These are phyloP conservation scores for Fraxinus excelsior DNA, from an alignment of 257 asterid species.

Conservation along the genomic window DNA sequence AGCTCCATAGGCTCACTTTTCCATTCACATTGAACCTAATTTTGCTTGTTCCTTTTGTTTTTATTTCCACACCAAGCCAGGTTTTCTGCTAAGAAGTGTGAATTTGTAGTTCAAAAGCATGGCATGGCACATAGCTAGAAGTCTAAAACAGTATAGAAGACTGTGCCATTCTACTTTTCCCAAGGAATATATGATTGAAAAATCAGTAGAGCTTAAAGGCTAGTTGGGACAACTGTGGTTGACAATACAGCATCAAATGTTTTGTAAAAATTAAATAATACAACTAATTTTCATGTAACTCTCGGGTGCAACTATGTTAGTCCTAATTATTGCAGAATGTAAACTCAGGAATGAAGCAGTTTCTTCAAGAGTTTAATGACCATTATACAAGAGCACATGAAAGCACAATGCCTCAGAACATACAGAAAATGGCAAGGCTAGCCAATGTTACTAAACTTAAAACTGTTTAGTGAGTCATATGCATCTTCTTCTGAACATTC, in stretches of 20 bases:
- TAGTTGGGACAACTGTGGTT: neutral
- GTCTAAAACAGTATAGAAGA: neutral
- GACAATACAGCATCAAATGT: neutral
- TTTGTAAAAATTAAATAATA: neutral
- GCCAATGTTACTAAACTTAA: too few relatives aligned
- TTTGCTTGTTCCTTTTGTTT: neutral
- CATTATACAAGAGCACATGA: neutral
- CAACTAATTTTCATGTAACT: neutral
- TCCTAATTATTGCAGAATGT: neutral
- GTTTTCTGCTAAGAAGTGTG: neutral
- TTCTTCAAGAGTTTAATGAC: neutral
- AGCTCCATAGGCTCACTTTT: neutral
- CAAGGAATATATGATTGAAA: neutral
- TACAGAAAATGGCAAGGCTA: neutral
- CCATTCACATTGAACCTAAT: neutral
- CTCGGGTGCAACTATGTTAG: neutral
- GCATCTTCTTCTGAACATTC: neutral
- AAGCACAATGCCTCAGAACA: neutral
- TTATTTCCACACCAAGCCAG: neutral
- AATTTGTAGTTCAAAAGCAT: neutral
- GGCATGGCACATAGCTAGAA: neutral
- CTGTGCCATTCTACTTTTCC: neutral
- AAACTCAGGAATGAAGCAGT: neutral
- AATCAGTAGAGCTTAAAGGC: neutral
- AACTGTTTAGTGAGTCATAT: too few relatives aligned